Conservation (phyloP, 352 stramenopile genomes). For the Thalassiosira livingstoniorum region DNA sequence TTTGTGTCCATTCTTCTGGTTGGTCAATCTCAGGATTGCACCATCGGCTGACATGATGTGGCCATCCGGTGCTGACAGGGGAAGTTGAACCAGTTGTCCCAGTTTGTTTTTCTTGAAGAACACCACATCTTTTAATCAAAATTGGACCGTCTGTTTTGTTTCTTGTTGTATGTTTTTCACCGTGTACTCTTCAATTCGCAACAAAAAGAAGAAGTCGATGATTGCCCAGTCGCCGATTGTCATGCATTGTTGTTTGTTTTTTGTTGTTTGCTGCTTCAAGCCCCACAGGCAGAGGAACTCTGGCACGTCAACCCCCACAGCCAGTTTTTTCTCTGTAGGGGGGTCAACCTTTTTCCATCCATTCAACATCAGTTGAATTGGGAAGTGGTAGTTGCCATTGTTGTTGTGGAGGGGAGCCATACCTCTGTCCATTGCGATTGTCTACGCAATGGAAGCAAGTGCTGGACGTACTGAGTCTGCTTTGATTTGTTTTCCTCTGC, state of each 20-base stretch:
- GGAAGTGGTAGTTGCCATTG: neutral
- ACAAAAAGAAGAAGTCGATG: constrained; percentile 35
- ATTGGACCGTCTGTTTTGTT: constrained; percentile 25
- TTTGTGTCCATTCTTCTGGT: constrained; percentile 13
- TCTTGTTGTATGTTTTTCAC: neutral
- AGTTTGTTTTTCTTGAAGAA: constrained; percentile 8
- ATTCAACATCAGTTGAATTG: constrained; percentile 1
- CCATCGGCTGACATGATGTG: neutral
- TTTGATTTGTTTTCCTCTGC: constrained; percentile 6
- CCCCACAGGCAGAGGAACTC: constrained; percentile 2
- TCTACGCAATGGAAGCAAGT: constrained; percentile 15
- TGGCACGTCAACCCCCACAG: constrained; percentile 11
- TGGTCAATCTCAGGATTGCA: constrained; percentile 3
- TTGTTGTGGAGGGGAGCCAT: neutral
- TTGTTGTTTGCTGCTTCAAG: neutral
- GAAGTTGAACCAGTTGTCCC: neutral
- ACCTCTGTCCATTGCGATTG: constrained; percentile 10
- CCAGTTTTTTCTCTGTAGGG: constrained; percentile 24
- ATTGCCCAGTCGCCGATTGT: constrained; percentile 10
- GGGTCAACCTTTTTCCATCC: constrained; percentile 19
- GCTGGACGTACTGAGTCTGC: neutral
- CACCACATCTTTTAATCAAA: constrained; percentile 14
- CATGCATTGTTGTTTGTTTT: constrained; percentile 4
- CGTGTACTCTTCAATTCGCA: constrained; percentile 39
- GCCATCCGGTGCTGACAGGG: neutral